Base-by-base conservation (phyloP, 768 basidiomycete genomes). In the Tylopilus sp. region DNA sequence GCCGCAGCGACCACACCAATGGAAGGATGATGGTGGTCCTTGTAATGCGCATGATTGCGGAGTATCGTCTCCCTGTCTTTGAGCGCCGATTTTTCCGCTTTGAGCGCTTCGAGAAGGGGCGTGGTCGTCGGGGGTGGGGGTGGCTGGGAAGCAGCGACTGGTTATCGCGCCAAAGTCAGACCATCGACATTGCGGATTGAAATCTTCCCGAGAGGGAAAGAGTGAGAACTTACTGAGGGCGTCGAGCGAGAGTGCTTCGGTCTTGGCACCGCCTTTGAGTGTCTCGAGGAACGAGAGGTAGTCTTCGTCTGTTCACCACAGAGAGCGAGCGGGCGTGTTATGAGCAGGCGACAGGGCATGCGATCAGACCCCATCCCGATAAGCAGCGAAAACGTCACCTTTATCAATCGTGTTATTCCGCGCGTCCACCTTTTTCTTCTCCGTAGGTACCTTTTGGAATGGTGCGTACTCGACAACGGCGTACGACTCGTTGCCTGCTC, bases 401-500 rank as follows among this genome's bases (percentile, higher is more conserved):
- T 89, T 83, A 58, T 95, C 92, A 48, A 99, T 95, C 0, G 94
- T 95, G 0, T 81, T 91, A 58, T 85, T 86, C 21, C 92, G 76
- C 31, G 79, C 79, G 61, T 99, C 95, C 0, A 68, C 66, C 70
- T 95, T 98, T 68, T 83, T 84, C 69, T 87, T 83, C 53, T 78
- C 76, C 0, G 78, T 63, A 0, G 94, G 91, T 11, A 87, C 70
- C 64, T 93, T 97, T 67, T 93, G 94, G 56, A 87, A 91, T 5
- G 94, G 92, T 0, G 97, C 89, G 62, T 89, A 98, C 69, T 99
- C 95, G 7, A 99, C 93, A 4, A 97, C 75, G 1, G 91, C 94
- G 44, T 86, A 78, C 2, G 83, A 90, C 65, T 95, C 91, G 60
- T 86, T 87, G 15, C 48, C 48, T 50, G 45, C 2, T 6, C 4